These are phyloP conservation scores for Ichthyophonus hoferi DNA, from an alignment of 208 protist species.

Conservation along the genomic window DNA sequence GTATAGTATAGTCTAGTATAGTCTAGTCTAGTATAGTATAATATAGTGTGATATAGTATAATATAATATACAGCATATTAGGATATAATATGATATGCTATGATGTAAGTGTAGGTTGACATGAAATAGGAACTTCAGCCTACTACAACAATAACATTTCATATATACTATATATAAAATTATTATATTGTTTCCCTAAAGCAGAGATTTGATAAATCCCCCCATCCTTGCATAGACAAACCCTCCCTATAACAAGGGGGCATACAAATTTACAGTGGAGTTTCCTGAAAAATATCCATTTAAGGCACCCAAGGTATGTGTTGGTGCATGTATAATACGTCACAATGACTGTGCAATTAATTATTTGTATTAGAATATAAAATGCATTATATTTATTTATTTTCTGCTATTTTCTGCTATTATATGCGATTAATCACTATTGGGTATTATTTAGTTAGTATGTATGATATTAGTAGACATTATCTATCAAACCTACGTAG, in stretches of 20 bases:
- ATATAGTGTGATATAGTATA: not conserved
- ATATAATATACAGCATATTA: not conserved
- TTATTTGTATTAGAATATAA: too few relatives aligned
- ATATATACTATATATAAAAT: not conserved
- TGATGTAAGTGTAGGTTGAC: not conserved
- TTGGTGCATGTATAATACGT: too few relatives aligned
- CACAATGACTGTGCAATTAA: too few relatives aligned
- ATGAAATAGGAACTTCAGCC: not conserved
- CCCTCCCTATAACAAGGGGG: slow-evolving; percentile 40
- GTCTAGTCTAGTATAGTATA: not conserved
- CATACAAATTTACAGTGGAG: slow-evolving; percentile 28
- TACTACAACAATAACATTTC: not conserved
- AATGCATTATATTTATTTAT: too few relatives aligned
- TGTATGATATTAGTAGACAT: too few relatives aligned
- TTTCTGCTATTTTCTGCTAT: too few relatives aligned
- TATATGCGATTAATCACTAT: too few relatives aligned
- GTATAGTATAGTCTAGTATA: not conserved
- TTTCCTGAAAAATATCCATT: slow-evolving; percentile 45
- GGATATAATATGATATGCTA: not conserved
- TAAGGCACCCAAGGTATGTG: slow-evolving; percentile 43
- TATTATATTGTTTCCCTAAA: not conserved
- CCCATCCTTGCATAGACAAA: not conserved
- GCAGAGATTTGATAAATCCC: too few relatives aligned
- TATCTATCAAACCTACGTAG: too few relatives aligned
- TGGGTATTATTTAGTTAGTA: too few relatives aligned